phyloP scores from a whole-genome alignment of 2,329 filamentous ascomycete species.

The Epicoccum sorghinum region DNA sequence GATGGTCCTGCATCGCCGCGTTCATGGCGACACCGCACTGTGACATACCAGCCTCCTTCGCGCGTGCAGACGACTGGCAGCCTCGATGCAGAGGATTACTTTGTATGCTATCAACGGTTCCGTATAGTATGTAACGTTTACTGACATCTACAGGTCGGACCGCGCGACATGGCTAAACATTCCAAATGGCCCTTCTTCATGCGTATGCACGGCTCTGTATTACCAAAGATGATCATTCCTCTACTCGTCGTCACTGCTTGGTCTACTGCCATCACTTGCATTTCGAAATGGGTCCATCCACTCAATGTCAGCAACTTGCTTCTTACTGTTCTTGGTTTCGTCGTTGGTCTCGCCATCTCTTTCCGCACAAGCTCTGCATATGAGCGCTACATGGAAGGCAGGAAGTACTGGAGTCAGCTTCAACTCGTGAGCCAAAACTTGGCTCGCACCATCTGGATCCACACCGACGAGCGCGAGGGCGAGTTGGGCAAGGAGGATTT shows the following conservation, averaged over 20 bases:
- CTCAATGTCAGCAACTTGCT: constrained; percentile 70
- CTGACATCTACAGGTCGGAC: constrained; percentile 53
- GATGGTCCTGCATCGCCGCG: constrained; percentile 37
- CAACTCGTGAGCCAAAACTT: constrained; percentile 63
- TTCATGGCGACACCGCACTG: constrained; percentile 40
- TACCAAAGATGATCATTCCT: constrained; percentile 76
- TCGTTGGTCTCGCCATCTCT: constrained; percentile 77
- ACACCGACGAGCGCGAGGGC: constrained; percentile 66
- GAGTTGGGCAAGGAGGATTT: constrained; percentile 68
- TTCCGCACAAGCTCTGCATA: constrained; percentile 80
- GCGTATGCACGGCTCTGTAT: constrained; percentile 75
- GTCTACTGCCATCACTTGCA: constrained; percentile 68
- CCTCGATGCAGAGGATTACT: constrained; percentile 63
- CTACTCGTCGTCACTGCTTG: constrained; percentile 67
- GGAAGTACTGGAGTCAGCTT: constrained; percentile 67
- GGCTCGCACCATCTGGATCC: constrained; percentile 81
- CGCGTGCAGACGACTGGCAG: constrained; percentile 37
- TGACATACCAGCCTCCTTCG: constrained; percentile 37
- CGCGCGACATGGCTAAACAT: constrained; percentile 72
- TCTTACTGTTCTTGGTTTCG: constrained; percentile 79
- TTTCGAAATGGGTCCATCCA: constrained; percentile 50
- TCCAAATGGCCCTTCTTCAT: constrained; percentile 79
- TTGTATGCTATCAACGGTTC: constrained; percentile 52
- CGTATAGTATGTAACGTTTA: neutral
- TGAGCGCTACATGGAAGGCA: constrained; percentile 67